phyloP scores from a whole-genome alignment of 345 rosid genomes.

The Syzygium grande region DNA sequence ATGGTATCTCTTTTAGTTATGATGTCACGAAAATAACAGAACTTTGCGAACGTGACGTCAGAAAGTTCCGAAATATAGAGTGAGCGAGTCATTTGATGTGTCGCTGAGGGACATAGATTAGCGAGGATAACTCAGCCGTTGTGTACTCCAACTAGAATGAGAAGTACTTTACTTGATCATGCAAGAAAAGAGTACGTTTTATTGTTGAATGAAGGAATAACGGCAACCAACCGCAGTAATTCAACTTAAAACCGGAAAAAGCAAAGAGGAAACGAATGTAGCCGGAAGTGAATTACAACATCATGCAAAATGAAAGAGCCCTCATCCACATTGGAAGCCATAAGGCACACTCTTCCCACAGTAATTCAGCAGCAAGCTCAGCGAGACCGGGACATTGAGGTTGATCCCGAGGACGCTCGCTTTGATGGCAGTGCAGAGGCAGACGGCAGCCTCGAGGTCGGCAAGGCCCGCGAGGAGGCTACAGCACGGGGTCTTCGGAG shows the following conservation, averaged over 20 bases:
- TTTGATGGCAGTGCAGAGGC: slow-evolving; percentile 76
- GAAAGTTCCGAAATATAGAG: neutral
- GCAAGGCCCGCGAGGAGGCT: slow-evolving; percentile 36
- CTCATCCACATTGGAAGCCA: slow-evolving; percentile 50
- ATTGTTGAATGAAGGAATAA: neutral
- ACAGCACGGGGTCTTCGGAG: slow-evolving; percentile 60
- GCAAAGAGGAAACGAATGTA: neutral
- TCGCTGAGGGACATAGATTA: neutral
- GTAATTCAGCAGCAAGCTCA: slow-evolving; percentile 56
- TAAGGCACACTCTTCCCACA: slow-evolving; percentile 56
- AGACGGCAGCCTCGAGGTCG: slow-evolving; percentile 71
- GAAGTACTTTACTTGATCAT: neutral
- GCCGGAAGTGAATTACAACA: neutral
- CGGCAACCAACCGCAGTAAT: neutral
- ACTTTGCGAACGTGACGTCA: neutral
- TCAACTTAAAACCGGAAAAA: neutral
- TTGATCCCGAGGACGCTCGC: slow-evolving; percentile 52
- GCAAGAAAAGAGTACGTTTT: neutral
- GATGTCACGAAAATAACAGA: neutral
- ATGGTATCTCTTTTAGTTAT: neutral
- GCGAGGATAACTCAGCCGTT: neutral
- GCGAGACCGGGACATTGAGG: slow-evolving; percentile 42
- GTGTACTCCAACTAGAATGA: neutral
- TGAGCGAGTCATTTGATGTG: neutral
- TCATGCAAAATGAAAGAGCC: neutral